Base-by-base conservation (phyloP, 208 protist genomes). In the Leishmania tarentolae region DNA sequence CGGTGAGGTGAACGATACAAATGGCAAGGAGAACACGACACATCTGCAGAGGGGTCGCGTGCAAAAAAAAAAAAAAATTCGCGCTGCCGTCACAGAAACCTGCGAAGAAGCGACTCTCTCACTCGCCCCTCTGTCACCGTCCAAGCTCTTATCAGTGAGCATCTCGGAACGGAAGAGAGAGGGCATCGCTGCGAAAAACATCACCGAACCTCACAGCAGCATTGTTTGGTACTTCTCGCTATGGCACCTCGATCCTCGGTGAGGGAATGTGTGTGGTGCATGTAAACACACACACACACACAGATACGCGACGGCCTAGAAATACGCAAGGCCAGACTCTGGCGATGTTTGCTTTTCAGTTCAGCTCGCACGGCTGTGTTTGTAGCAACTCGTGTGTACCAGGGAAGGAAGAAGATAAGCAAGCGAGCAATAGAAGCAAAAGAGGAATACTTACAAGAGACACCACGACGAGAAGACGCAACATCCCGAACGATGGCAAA, bases 341-440 rank as follows among this genome's bases (percentile, higher is more conserved):
- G 19, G 40, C n/a, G 66, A 11, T 15, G 1, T 71, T 71, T 44
- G 63, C 31, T 71, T 71, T 7, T 71, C 37, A 46, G 35, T 46
- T 46, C 37, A 47, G 15, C 37, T 9, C 37, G 66, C 66, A 42
- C 46, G 19, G 37, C 66, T 71, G 66, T 8, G 66, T 35, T n/a
- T 47, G 37, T 71, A 37, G 66, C 66, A 71, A 71, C 66, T 46
- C 17, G 17, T 42, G 46, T 46, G 42, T 35, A 7, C 31, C 40
- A 56, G 24, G 28, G 71, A 8, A 40, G n/a, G 31, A 70, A 24
- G 19, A 42, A 53, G 31, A 31, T 35, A 35, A 50, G 65, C 28
- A 59, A 59, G 47, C 53, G 15, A 59, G 37, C 44, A 19, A 24
- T 73, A 46, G 37, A 56, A 72, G 40, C 42, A 83, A 83, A 40